A percentile compares a stretch with the other conserved stretches of the same genome.
Evolutionary conservation across 331 rosid species (phyloP).

Genomic region (Phaseolus coccineus): DNA sequence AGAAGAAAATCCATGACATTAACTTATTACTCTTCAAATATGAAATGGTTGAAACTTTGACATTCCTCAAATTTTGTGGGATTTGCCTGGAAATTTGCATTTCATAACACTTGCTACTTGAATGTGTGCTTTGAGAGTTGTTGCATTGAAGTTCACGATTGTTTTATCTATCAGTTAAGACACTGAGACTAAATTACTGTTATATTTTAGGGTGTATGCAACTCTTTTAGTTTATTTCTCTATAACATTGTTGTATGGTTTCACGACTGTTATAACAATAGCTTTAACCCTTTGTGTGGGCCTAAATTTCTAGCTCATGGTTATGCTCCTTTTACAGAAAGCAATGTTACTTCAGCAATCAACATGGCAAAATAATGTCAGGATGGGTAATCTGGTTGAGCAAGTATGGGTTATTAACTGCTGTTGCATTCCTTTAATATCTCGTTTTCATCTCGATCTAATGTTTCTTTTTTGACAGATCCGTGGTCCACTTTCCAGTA

Average conservation of each 20-base stretch:
- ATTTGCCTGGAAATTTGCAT: slow-evolving; percentile 26
- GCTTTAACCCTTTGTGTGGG: slow-evolving; percentile 27
- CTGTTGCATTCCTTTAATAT: slow-evolving; percentile 18
- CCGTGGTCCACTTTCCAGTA: slow-evolving; percentile 94
- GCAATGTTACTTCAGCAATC: slow-evolving; percentile 92
- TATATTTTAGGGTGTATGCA: slow-evolving; percentile 30
- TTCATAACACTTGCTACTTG: slow-evolving; percentile 34
- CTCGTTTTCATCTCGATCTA: slow-evolving; percentile 32
- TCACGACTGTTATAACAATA: slow-evolving; percentile 23
- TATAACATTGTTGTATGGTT: slow-evolving; percentile 15
- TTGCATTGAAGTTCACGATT: slow-evolving; percentile 23
- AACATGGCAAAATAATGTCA: slow-evolving; percentile 89
- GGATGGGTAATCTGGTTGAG: slow-evolving; percentile 87
- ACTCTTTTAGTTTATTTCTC: slow-evolving; percentile 35
- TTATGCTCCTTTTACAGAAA: slow-evolving; percentile 62
- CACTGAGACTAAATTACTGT: slow-evolving; percentile 13
- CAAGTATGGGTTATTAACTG: slow-evolving; percentile 59
- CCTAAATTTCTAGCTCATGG: slow-evolving; percentile 38
- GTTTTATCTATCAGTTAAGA: slow-evolving; percentile 28
- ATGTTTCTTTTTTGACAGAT: slow-evolving; percentile 60
- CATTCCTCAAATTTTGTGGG: slow-evolving; percentile 17
- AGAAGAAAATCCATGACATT: not conserved
- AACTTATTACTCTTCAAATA: slow-evolving; percentile 5
- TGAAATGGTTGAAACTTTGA: slow-evolving; percentile 28
- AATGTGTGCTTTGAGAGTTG: slow-evolving; percentile 35